Conservation (phyloP, 768 basidiomycete genomes). For the Rhizopogon roseolus region DNA sequence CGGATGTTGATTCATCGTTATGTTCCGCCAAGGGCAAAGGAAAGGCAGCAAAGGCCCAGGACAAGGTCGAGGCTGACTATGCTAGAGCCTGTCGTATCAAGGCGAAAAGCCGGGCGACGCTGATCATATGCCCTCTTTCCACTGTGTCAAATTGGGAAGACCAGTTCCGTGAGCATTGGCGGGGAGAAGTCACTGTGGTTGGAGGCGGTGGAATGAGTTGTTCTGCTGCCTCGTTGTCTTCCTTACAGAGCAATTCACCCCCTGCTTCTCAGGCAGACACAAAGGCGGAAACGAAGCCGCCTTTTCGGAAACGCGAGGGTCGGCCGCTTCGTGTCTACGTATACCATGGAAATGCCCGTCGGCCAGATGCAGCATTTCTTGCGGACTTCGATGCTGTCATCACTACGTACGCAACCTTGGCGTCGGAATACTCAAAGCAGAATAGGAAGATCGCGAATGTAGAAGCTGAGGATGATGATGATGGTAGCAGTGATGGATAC, state of each 20-base stretch:
- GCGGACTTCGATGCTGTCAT: constrained; percentile 96
- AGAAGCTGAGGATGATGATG: constrained; percentile 67
- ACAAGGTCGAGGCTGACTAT: constrained; percentile 69
- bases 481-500: constrained; percentile 55
- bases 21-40: constrained; percentile 53
- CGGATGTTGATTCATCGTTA: constrained; percentile 34
- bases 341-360: constrained; percentile 89
- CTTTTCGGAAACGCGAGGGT: constrained; percentile 38
- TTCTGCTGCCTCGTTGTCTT: constrained; percentile 23
- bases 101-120: constrained; percentile 78
- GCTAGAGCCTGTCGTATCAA: constrained; percentile 73
- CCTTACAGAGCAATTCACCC: constrained; percentile 31
- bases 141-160: constrained; percentile 99
- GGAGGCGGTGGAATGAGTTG: constrained; percentile 61
- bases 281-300: constrained; percentile 19
- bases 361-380: constrained; percentile 80
- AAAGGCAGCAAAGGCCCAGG: constrained; percentile 60
- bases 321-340: constrained; percentile 80
- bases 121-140: constrained; percentile 95
- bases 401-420: constrained; percentile 94
- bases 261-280: constrained; percentile 25
- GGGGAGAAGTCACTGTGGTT: constrained; percentile 76
- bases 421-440: constrained; percentile 93
- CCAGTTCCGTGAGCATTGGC: constrained; percentile 97
- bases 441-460: constrained; percentile 52